phyloP scores from a whole-genome alignment of 129 eudicot species.

The Escallonia herrerae region DNA sequence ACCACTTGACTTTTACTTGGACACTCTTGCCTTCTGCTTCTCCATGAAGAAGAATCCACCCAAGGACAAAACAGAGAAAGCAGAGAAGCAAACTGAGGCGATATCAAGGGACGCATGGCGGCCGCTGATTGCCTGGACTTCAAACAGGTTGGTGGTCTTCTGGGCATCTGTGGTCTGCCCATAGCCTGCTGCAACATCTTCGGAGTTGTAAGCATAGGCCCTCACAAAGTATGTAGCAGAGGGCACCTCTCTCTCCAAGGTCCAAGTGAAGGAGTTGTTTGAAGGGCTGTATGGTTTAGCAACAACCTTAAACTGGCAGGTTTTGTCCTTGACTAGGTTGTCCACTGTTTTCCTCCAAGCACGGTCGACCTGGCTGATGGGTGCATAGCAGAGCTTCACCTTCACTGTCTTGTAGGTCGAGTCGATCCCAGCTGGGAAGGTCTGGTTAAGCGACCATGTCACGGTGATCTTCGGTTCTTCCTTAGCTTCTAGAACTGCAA shows the following conservation, averaged over 20 bases:
- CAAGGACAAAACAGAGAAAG: slow-evolving; percentile 47
- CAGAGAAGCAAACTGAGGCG: slow-evolving; percentile 55
- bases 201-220: slow-evolving; percentile 34
- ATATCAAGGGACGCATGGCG: slow-evolving; percentile 51
- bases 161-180: slow-evolving; percentile 49
- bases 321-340: slow-evolving; percentile 47
- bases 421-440: slow-evolving; percentile 27
- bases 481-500: slow-evolving; percentile 60
- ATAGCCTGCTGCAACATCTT: slow-evolving; percentile 29
- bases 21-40: slow-evolving; percentile 41
- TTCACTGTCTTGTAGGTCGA: slow-evolving; percentile 48
- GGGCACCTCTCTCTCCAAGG: slow-evolving; percentile 45
- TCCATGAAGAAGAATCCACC: slow-evolving; percentile 62
- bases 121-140: slow-evolving; percentile 48
- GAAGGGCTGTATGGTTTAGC: slow-evolving; percentile 35
- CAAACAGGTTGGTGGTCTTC: slow-evolving; percentile 33
- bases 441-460: slow-evolving; percentile 45
- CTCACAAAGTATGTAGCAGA: slow-evolving; percentile 54
- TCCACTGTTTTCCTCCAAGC: slow-evolving; percentile 55
- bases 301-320: slow-evolving; percentile 47
- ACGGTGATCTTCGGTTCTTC: slow-evolving; percentile 36
- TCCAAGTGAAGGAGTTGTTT: slow-evolving; percentile 34
- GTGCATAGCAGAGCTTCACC: slow-evolving; percentile 62
- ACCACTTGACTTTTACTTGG: slow-evolving; percentile 21
- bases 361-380: slow-evolving; percentile 58